These are phyloP conservation scores for Solanum ossicruentum DNA, from an alignment of 257 asterid genomes.

Conservation along the genomic window DNA sequence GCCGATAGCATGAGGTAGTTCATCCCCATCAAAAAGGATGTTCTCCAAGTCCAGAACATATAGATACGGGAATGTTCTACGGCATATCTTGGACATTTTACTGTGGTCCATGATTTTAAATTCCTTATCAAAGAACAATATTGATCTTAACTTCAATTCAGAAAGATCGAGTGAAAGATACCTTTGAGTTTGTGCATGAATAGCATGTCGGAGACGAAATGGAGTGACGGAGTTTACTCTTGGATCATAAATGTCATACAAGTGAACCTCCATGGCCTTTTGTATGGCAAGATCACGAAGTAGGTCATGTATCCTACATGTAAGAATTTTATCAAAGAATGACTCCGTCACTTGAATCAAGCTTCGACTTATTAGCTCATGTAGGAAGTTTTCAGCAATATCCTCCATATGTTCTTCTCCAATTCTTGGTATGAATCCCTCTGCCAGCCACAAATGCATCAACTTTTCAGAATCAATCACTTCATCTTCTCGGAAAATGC, in stretches of 20 bases:
- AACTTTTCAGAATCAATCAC: background rate
- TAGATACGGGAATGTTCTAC: background rate
- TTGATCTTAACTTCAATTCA: background rate
- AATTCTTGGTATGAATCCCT: background rate
- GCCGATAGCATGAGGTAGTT: background rate
- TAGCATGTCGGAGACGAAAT: background rate
- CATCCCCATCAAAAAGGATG: rapidly evolving
- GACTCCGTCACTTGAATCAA: background rate
- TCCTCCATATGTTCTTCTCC: background rate
- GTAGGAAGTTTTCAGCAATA: background rate
- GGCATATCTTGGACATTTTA: background rate
- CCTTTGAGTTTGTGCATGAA: background rate
- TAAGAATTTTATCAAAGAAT: background rate
- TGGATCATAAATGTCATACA: background rate
- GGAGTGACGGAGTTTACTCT: background rate
- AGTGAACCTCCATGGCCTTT: background rate
- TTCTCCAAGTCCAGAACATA: background rate
- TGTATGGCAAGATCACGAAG: background rate
- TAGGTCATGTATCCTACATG: slow-evolving; percentile 1
- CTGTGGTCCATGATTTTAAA: background rate
- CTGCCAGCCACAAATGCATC: background rate
- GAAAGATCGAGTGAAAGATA: background rate
- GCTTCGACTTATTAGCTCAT: background rate
- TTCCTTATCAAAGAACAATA: background rate
- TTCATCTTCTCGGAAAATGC: background rate